phyloP scores from a whole-genome alignment of 306 rosid genomes.

The Pyrus pyrifolia region DNA sequence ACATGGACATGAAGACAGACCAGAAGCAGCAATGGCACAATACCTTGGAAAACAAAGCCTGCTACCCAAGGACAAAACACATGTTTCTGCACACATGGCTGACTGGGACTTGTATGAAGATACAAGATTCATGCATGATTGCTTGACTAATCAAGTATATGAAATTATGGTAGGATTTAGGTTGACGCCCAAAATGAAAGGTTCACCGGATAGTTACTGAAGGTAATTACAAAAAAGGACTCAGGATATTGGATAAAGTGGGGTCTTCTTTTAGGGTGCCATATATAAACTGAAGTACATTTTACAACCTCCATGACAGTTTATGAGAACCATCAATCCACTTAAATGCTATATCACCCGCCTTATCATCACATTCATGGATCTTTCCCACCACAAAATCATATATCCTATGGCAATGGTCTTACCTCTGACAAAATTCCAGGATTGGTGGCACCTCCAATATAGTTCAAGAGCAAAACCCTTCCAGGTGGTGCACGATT shows the following conservation, averaged over 20 bases:
- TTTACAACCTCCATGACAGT: not conserved
- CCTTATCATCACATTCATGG: slow-evolving; percentile 9
- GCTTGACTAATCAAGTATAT: not conserved
- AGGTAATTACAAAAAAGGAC: not conserved
- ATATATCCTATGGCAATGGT: slow-evolving; percentile 13
- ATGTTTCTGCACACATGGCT: not conserved
- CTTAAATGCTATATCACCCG: not conserved
- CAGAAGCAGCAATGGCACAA: not conserved
- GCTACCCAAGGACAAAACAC: not conserved
- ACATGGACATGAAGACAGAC: not conserved
- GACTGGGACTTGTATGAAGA: not conserved
- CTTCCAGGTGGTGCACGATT: slow-evolving; percentile 91
- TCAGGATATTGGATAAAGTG: not conserved
- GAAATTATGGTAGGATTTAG: too few relatives aligned
- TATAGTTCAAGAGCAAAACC: slow-evolving; percentile 85
- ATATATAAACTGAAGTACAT: not conserved
- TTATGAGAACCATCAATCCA: too few relatives aligned
- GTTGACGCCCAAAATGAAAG: not conserved
- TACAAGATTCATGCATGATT: not conserved
- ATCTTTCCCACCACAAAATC: slow-evolving; percentile 5
- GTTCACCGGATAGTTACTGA: not conserved
- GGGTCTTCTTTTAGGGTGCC: not conserved
- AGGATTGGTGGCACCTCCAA: slow-evolving; percentile 94
- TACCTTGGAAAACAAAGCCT: not conserved
- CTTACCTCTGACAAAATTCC: slow-evolving; percentile 76